Evolutionary conservation across 306 rosid species (phyloP).

Genomic region (Glycine tomentella): DNA sequence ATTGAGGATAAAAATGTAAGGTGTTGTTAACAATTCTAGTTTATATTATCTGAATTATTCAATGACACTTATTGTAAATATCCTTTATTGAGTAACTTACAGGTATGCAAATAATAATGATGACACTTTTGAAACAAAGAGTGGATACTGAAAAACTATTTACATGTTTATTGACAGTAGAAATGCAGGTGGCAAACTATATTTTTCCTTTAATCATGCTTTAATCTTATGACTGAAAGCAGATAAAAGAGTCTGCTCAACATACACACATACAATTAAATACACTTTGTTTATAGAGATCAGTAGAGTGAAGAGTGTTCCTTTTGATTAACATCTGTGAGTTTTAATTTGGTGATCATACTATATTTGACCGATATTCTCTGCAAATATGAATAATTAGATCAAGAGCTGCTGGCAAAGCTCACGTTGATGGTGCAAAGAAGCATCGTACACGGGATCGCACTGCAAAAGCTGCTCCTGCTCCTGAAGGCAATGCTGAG

Average conservation of each 20-base stretch:
- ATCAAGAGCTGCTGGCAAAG: slow-evolving; percentile 72
- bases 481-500: slow-evolving; percentile 95
- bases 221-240: slow-evolving; percentile 36
- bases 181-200: neutral
- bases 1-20: slow-evolving; percentile 3
- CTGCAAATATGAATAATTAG: slow-evolving; percentile 54
- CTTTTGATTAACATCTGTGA: slow-evolving; percentile 14
- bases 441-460: slow-evolving; percentile 72
- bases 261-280: neutral
- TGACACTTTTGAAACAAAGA: slow-evolving; percentile 7
- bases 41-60: slow-evolving; percentile 26
- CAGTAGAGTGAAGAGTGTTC: neutral
- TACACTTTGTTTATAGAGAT: neutral
- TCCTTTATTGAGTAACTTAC: neutral
- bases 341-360: slow-evolving; percentile 30
- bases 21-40: neutral
- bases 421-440: slow-evolving; percentile 74
- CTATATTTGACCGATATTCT: slow-evolving; percentile 13
- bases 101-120: neutral
- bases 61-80: neutral
- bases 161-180: neutral
- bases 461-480: slow-evolving; percentile 66
- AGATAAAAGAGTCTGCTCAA: slow-evolving; percentile 19
- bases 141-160: slow-evolving; percentile 37
- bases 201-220: slow-evolving; percentile 25